Conservation (phyloP, 257 asterid species). For the Cordia subcordata region DNA sequence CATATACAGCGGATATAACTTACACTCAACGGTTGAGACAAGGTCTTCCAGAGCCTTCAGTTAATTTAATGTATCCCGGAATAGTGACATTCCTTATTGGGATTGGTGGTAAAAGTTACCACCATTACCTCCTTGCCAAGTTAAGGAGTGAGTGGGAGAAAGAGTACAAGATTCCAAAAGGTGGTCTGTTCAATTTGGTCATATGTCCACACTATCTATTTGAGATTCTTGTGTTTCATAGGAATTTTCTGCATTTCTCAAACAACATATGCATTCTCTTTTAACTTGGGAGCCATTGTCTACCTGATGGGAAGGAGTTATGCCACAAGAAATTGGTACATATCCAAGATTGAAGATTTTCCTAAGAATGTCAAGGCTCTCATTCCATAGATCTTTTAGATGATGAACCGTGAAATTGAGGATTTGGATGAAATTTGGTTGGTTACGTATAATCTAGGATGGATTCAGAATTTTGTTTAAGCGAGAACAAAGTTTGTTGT, state of each 20-base stretch:
- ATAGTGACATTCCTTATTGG: slow-evolving; percentile 37
- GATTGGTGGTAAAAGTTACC: slow-evolving; percentile 52
- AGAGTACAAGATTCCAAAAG: slow-evolving; percentile 50
- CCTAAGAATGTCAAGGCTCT: slow-evolving; percentile 49
- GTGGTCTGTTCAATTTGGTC: slow-evolving; percentile 46
- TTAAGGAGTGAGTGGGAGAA: slow-evolving; percentile 42
- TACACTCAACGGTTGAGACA: slow-evolving; percentile 37
- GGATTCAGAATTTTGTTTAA: no score
- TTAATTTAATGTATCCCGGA: slow-evolving; percentile 42
- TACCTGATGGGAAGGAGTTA: slow-evolving; percentile 59
- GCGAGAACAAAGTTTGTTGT: slow-evolving; percentile 17
- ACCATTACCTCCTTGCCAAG: slow-evolving; percentile 56
- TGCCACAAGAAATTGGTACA: slow-evolving; percentile 65
- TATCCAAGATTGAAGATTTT: slow-evolving; percentile 61
- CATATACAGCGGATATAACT: slow-evolving; percentile 31
- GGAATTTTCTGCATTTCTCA: slow-evolving; percentile 59
- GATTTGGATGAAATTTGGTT: no score
- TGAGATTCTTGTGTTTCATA: slow-evolving; percentile 49
- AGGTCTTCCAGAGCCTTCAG: slow-evolving; percentile 35
- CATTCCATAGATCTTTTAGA: slow-evolving; percentile 52
- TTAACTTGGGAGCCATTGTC: slow-evolving; percentile 26
- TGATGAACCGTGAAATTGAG: not conserved
- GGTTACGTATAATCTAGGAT: no score
- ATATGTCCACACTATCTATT: slow-evolving; percentile 65
- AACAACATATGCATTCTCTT: slow-evolving; percentile 31